A percentile compares a stretch with the other conserved stretches of the same genome.
phyloP scores from a whole-genome alignment of 441 rosid genomes.

The Jatropha podagrica region DNA sequence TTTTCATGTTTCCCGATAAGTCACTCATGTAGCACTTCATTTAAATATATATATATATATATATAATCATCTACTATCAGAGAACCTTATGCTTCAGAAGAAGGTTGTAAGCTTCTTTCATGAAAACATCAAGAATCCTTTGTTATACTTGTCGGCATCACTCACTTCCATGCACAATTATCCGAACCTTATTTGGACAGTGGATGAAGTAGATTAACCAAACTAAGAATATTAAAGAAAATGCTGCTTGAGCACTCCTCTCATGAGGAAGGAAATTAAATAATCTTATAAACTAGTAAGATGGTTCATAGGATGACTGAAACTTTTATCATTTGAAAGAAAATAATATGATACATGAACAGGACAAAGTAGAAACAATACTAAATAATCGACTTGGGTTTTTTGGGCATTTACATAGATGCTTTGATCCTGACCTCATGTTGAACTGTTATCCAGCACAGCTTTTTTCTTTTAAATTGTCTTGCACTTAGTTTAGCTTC shows the following conservation, averaged over 20 bases:
- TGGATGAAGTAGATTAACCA: background rate
- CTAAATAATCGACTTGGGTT: background rate
- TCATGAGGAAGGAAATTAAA: background rate
- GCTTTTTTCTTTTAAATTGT: background rate
- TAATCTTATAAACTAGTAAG: background rate
- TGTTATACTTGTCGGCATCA: background rate
- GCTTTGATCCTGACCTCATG: slow-evolving; percentile 28
- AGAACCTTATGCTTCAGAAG: background rate
- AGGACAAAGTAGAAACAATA: slow-evolving; percentile 13
- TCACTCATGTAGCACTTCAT: background rate
- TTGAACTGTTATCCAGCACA: slow-evolving; percentile 1
- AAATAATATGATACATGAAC: slow-evolving; percentile 10
- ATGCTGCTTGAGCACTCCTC: background rate
- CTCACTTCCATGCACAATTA: background rate
- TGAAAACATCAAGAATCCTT: background rate
- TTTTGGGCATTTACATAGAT: slow-evolving; percentile 16
- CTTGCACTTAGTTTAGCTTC: slow-evolving; percentile 17
- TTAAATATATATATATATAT: background rate
- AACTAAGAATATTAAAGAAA: slow-evolving; percentile 5
- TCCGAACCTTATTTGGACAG: background rate
- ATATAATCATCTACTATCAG: background rate
- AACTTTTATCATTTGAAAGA: slow-evolving; percentile 11
- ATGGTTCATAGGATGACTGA: slow-evolving; percentile 4
- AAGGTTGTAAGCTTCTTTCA: background rate
- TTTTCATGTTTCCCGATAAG: slow-evolving; percentile 14